These are phyloP conservation scores for Celoporthe dispersa DNA, from an alignment of 2,329 filamentous ascomycete species.

Conservation along the genomic window DNA sequence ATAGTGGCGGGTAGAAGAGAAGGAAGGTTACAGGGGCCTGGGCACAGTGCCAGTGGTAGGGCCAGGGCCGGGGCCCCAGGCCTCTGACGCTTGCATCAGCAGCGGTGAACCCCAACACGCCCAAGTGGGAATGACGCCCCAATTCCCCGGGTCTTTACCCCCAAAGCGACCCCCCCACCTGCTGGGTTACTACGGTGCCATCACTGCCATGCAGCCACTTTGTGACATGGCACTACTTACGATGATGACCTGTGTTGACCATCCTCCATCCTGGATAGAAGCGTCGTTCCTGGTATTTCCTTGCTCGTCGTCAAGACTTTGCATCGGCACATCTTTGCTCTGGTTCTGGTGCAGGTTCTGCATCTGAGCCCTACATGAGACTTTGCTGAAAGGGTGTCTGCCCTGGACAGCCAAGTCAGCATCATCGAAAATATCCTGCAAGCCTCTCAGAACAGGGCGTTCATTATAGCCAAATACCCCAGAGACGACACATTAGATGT, in stretches of 20 bases:
- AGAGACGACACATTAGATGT: no score
- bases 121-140: slow-evolving; percentile 1
- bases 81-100: not conserved
- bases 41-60: not conserved
- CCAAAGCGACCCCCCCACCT: not conserved
- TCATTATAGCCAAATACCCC: not conserved
- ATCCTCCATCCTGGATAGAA: not conserved
- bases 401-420: not conserved
- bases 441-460: no score
- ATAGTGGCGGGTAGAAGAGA: not conserved
- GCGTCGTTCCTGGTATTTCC: not conserved
- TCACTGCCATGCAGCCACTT: no score
- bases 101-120: not conserved
- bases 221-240: not conserved
- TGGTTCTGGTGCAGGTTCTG: not conserved
- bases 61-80: not conserved
- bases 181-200: no score
- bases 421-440: no score
- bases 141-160: not conserved
- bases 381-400: not conserved
- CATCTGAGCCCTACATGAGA: no score
- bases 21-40: not conserved
- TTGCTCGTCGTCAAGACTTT: not conserved
- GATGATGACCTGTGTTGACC: not conserved
- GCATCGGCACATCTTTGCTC: not conserved